Evolutionary conservation across 2,329 filamentous ascomycete species (phyloP).

Genomic region (Colletotrichum eleusines): DNA sequence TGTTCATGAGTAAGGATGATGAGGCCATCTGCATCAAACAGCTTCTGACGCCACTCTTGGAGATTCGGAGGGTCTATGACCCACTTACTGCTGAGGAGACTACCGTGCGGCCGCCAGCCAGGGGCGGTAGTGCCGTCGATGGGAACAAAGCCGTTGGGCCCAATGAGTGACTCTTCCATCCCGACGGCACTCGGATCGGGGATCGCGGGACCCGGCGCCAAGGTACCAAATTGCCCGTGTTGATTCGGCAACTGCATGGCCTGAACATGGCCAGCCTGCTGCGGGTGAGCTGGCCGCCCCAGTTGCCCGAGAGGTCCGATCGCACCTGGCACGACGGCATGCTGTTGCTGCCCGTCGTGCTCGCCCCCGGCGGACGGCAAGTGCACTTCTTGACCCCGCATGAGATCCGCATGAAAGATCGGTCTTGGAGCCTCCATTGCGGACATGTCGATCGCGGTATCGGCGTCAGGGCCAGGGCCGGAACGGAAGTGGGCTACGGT

Average conservation of each 20-base stretch:
- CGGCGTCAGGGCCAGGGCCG: slow-evolving; percentile 34
- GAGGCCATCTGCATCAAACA: slow-evolving; percentile 81
- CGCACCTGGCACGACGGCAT: slow-evolving; percentile 1
- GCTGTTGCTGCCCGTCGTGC: slow-evolving; percentile 28
- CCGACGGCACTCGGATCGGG: slow-evolving; percentile 50
- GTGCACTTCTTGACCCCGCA: not conserved
- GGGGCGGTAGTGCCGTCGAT: slow-evolving; percentile 36
- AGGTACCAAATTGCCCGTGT: slow-evolving; percentile 60
- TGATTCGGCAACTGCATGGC: slow-evolving; percentile 43
- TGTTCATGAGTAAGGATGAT: slow-evolving; percentile 81
- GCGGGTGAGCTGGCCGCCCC: not conserved
- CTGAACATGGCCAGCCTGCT: slow-evolving; percentile 4
- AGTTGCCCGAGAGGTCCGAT: slow-evolving; percentile 5
- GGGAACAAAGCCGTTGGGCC: slow-evolving; percentile 35
- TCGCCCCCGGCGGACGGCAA: not conserved
- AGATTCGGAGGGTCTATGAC: slow-evolving; percentile 76
- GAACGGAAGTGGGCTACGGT: slow-evolving; percentile 39
- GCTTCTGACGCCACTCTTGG: slow-evolving; percentile 74
- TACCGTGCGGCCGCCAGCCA: slow-evolving; percentile 55
- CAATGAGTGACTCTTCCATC: slow-evolving; percentile 55
- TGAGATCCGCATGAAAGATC: slow-evolving; percentile 23
- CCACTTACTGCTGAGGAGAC: slow-evolving; percentile 66
- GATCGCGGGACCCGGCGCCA: slow-evolving; percentile 52
- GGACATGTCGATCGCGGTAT: slow-evolving; percentile 19
- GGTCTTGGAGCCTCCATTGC: slow-evolving; percentile 11